phyloP scores from a whole-genome alignment of 1,139 yeast species.

The Nadsonia starkeyi-henricii region DNA sequence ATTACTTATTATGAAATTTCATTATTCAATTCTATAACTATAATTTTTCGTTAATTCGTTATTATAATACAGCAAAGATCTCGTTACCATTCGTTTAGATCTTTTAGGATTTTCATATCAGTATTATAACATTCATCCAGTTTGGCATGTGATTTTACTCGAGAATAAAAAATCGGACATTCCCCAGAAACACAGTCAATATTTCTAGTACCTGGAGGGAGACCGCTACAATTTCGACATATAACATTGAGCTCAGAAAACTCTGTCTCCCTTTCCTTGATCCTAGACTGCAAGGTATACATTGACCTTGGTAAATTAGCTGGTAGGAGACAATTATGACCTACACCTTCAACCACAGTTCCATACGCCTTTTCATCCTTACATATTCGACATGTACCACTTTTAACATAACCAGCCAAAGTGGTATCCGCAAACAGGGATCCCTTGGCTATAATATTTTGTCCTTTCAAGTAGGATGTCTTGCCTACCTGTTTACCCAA shows the following conservation, averaged over 20 bases:
- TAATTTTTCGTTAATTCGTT: no score
- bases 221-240: slow-evolving; percentile 20
- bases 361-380: slow-evolving; percentile 6
- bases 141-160: slow-evolving; percentile 19
- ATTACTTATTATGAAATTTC: no score
- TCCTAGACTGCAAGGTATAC: slow-evolving; percentile 13
- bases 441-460: background rate
- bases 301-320: slow-evolving; percentile 6
- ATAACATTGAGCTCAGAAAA: slow-evolving; percentile 19
- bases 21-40: no score
- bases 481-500: slow-evolving; percentile 6
- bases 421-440: slow-evolving; percentile 10
- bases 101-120: slow-evolving; percentile 11
- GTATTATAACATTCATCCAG: background rate
- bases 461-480: slow-evolving; percentile 12
- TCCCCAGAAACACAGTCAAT: slow-evolving; percentile 29
- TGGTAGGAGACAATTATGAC: background rate
- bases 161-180: slow-evolving; percentile 30
- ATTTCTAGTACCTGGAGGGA: slow-evolving; percentile 13
- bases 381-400: slow-evolving; percentile 6
- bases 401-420: slow-evolving; percentile 16
- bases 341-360: slow-evolving; percentile 2
- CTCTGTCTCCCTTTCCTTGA: slow-evolving; percentile 12
- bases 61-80: no score
- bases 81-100: slow-evolving; percentile 21